These are phyloP conservation scores for Cichorium intybus DNA, from an alignment of 140 eudicot genomes.

Conservation along the genomic window DNA sequence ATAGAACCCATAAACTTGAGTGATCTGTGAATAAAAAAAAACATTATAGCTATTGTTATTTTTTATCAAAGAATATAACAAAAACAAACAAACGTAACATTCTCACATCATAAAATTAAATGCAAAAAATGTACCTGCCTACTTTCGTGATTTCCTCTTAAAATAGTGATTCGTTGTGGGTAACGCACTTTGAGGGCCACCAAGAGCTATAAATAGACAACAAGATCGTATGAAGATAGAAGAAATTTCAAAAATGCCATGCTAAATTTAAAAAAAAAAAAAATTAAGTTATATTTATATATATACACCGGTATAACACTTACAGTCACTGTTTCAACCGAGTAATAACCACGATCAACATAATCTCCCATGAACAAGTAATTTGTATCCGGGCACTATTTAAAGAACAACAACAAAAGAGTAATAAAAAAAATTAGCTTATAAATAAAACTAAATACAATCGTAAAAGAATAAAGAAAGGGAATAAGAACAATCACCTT, in stretches of 20 bases:
- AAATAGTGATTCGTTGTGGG: conserved; percentile 83
- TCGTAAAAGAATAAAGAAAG: not conserved
- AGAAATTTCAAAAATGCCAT: not conserved
- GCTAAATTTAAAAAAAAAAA: not conserved
- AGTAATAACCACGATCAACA: conserved; percentile 95
- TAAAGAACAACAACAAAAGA: conserved; percentile 8
- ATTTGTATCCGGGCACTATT: conserved; percentile 91
- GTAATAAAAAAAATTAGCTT: not conserved
- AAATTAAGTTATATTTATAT: too few relatives aligned
- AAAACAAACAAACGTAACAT: not conserved
- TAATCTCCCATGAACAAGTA: conserved; percentile 95
- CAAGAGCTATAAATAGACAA: conserved; percentile 62
- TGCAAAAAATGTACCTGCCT: conserved; percentile 56
- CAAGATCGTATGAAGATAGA: conserved; percentile 1
- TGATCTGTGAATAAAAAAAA: conserved; percentile 71
- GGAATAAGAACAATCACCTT: conserved; percentile 41
- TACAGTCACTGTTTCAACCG: conserved; percentile 93
- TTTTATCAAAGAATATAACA: not conserved
- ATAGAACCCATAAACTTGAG: conserved; percentile 97
- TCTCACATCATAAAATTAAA: not conserved
- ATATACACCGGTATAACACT: conserved; percentile 19
- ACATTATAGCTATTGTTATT: not conserved
- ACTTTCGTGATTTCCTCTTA: conserved; percentile 97
- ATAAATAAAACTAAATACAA: not conserved
- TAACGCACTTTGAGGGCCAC: conserved; percentile 97